phyloP scores from a whole-genome alignment of 1,139 yeast species.

The Suhomyces atakaporum region DNA sequence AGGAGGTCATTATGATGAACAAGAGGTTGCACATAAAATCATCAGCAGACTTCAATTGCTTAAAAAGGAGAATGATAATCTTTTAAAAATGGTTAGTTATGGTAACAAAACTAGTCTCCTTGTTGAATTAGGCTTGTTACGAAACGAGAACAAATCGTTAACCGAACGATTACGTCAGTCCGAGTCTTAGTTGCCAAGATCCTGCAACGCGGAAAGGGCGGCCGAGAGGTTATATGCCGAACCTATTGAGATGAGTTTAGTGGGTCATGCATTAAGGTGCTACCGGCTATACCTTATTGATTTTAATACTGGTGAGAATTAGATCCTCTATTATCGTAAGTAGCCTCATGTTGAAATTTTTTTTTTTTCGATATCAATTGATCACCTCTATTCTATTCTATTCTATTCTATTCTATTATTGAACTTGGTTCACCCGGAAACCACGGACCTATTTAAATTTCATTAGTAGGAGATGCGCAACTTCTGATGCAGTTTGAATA shows the following conservation, averaged over 20 bases:
- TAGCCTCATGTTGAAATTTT: not conserved
- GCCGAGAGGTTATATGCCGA: not conserved
- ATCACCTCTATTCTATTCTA: no score
- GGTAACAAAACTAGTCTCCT: slow-evolving; percentile 73
- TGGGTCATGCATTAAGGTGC: not conserved
- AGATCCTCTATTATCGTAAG: not conserved
- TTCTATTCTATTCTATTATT: no score
- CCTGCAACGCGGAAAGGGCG: not conserved
- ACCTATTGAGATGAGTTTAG: not conserved
- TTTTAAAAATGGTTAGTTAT: slow-evolving; percentile 68
- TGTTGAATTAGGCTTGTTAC: slow-evolving; percentile 65
- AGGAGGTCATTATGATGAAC: slow-evolving; percentile 65
- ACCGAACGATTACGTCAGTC: slow-evolving; percentile 8
- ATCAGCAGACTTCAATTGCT: slow-evolving; percentile 62
- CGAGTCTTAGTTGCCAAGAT: slow-evolving; percentile 4
- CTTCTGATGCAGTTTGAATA: not conserved
- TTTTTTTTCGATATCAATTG: no score
- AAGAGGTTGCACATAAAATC: slow-evolving; percentile 76
- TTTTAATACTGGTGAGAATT: no score
- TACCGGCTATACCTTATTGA: not conserved
- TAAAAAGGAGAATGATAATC: slow-evolving; percentile 68
- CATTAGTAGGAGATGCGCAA: not conserved
- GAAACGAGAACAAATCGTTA: slow-evolving; percentile 31
- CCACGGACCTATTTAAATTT: not conserved
- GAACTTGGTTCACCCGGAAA: no score